phyloP scores from a whole-genome alignment of 495 filamentous ascomycete genomes.

The Aspergillus steynii region DNA sequence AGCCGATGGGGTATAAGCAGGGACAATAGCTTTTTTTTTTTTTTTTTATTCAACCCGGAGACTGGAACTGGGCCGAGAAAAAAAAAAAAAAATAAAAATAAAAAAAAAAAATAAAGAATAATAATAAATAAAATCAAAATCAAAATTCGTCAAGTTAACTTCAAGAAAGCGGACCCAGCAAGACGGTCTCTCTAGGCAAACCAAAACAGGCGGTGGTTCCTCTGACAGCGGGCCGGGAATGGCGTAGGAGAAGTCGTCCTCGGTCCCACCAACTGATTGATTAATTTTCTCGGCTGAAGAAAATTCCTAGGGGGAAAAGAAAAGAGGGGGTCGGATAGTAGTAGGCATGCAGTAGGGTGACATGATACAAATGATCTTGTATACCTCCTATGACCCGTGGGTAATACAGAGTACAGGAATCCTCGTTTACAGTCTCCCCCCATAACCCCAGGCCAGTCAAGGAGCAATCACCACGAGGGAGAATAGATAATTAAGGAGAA shows the following conservation, averaged over 20 bases:
- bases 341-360: no score
- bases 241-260: conserved; percentile 10
- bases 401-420: no score
- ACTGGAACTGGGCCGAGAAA: conserved; percentile 2
- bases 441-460: no score
- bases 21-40: conserved; percentile 3
- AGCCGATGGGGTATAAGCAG: conserved; percentile 7
- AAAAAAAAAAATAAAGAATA: conserved; percentile 9
- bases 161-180: conserved; percentile 17
- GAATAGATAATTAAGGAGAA: neutral
- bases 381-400: no score
- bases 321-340: no score
- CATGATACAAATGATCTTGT: no score
- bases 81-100: conserved; percentile 15
- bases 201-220: conserved; percentile 12
- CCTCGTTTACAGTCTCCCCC: no score
- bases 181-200: conserved; percentile 5
- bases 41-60: neutral
- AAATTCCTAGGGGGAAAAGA: neutral
- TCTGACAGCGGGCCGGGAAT: conserved; percentile 26
- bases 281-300: neutral
- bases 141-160: conserved; percentile 1
- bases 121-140: conserved; percentile 6
- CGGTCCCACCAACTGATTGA: conserved; percentile 17
- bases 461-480: no score